Evolutionary conservation across 2,329 filamentous ascomycete genomes (phyloP).

Genomic region (Hypoxylon sp.): DNA sequence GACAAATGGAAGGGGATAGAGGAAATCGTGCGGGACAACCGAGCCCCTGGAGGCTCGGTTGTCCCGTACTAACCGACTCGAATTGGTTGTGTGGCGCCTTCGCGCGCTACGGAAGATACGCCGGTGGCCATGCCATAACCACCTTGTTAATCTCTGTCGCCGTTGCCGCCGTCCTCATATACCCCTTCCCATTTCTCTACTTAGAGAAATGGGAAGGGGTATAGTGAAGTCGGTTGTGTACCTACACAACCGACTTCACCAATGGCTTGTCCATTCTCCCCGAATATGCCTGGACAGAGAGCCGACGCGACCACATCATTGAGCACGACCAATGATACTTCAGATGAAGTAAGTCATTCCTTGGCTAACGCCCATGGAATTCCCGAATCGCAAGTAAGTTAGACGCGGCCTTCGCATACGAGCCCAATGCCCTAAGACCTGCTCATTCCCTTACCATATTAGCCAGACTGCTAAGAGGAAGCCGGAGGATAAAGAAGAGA

Average conservation of each 20-base stretch:
- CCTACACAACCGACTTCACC: slow-evolving; percentile 78
- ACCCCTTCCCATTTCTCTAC: slow-evolving; percentile 82
- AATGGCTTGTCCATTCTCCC: slow-evolving; percentile 80
- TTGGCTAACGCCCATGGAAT: too few species aligned
- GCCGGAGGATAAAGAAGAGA: too few species aligned
- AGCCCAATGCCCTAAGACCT: too few species aligned
- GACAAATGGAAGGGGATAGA: too few species aligned
- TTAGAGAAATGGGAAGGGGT: too few species aligned
- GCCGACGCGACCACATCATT: slow-evolving; percentile 53
- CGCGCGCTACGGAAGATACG: slow-evolving; percentile 77
- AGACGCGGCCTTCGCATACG: too few species aligned
- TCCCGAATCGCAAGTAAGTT: too few species aligned
- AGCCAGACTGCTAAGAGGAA: too few species aligned
- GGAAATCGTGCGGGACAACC: slow-evolving; percentile 67
- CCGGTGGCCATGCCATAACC: slow-evolving; percentile 79
- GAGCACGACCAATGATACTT: too few species aligned
- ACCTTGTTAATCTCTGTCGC: slow-evolving; percentile 82
- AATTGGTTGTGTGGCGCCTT: slow-evolving; percentile 77
- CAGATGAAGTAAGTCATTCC: too few species aligned
- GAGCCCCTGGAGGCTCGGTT: slow-evolving; percentile 70
- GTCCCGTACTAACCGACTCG: slow-evolving; percentile 70
- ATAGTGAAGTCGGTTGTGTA: too few species aligned
- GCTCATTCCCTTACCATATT: too few species aligned
- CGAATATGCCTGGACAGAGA: slow-evolving; percentile 85
- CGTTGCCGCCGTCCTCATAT: slow-evolving; percentile 78